Evolutionary conservation across 345 rosid genomes (phyloP).

Genomic region (Cardiospermum halicacabum): DNA sequence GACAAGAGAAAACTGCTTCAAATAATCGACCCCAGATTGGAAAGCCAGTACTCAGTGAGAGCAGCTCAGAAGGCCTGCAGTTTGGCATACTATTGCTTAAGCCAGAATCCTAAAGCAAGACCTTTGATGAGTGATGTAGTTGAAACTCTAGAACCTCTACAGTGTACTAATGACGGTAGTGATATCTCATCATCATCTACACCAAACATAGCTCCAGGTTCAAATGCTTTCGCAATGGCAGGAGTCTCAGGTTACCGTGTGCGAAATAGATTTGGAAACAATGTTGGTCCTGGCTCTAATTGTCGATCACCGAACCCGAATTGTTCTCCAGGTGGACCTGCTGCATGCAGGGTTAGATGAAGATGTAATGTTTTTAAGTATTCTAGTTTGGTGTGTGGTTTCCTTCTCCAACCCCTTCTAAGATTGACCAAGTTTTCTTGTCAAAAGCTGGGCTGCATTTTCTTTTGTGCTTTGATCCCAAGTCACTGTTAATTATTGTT

Average conservation of each 20-base stretch:
- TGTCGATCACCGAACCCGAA: constrained; percentile 77
- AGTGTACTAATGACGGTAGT: constrained; percentile 43
- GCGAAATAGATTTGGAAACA: constrained; percentile 54
- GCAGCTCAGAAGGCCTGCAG: constrained; percentile 98
- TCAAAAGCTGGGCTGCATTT: constrained; percentile 33
- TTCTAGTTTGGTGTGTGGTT: constrained; percentile 38
- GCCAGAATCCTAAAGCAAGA: constrained; percentile 97
- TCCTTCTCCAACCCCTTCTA: constrained; percentile 17
- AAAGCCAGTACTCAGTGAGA: constrained; percentile 78
- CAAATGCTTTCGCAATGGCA: constrained; percentile 61
- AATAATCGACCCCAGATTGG: constrained; percentile 87
- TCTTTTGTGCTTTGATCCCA: constrained; percentile 24
- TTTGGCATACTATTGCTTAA: constrained; percentile 87
- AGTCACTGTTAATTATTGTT: constrained; percentile 29
- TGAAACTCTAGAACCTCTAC: constrained; percentile 88
- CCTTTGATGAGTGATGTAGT: constrained; percentile 97
- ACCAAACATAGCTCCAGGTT: constrained; percentile 29
- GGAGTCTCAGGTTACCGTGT: constrained; percentile 57
- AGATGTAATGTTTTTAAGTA: constrained; percentile 32
- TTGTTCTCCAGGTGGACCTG: constrained; percentile 72
- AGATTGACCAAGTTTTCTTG: constrained; percentile 36
- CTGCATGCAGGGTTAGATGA: constrained; percentile 86
- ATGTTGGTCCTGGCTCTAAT: constrained; percentile 71
- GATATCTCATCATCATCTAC: constrained; percentile 40
- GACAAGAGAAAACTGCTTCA: constrained; percentile 86